phyloP scores from a whole-genome alignment of 2,329 filamentous ascomycete species.

The Ophiognomonia clavigignenti-juglandacearum region DNA sequence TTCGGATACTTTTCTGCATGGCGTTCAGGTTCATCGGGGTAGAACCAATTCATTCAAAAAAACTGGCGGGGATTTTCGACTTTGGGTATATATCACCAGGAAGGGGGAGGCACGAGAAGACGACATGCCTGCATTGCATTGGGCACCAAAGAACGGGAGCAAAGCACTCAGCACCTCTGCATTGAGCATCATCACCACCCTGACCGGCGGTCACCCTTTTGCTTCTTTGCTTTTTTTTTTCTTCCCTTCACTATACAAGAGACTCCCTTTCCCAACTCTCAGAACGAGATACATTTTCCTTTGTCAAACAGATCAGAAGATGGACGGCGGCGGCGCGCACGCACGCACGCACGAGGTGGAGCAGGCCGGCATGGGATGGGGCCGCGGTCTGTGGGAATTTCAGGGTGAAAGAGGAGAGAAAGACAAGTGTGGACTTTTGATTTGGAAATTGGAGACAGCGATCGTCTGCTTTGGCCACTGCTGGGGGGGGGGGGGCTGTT shows the following conservation, averaged over 20 bases:
- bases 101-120: not conserved
- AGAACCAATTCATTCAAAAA: constrained; percentile 5
- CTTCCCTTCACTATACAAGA: not conserved
- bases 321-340: too few relatives aligned
- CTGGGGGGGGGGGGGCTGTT: constrained; percentile 8
- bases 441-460: too few relatives aligned
- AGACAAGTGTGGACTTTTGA: too few relatives aligned
- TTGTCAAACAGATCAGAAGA: too few relatives aligned
- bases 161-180: too few relatives aligned
- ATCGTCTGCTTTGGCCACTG: constrained; percentile 7
- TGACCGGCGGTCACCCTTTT: constrained; percentile 1
- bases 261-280: too few relatives aligned
- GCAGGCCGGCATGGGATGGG: too few relatives aligned
- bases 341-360: too few relatives aligned
- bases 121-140: not conserved
- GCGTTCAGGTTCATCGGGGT: constrained; percentile 14
- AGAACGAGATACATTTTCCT: constrained; percentile 4
- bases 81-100: constrained; percentile 4
- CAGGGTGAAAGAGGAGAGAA: too few relatives aligned
- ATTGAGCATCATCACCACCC: not conserved
- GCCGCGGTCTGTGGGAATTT: too few relatives aligned
- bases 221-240: not conserved
- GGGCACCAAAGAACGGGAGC: too few relatives aligned
- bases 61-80: constrained; percentile 1
- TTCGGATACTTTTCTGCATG: constrained; percentile 12